These are phyloP conservation scores for Bidens hawaiensis DNA, from an alignment of 140 eudicot species.

Conservation along the genomic window DNA sequence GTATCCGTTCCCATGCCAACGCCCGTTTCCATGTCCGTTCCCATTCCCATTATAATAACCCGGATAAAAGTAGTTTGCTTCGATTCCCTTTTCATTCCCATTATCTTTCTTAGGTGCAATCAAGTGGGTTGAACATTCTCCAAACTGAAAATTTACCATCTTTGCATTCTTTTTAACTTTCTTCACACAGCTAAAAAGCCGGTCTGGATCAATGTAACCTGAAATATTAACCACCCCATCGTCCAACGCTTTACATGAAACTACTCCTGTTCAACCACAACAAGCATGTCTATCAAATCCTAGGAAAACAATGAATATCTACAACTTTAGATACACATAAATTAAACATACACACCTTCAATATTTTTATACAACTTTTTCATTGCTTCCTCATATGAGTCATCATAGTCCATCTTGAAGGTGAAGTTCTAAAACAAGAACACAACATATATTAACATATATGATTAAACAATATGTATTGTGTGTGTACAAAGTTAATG, in stretches of 20 bases:
- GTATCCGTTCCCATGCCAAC: too few species aligned
- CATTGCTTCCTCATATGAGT: neutral
- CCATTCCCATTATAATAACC: slow-evolving; percentile 11
- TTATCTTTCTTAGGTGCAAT: neutral
- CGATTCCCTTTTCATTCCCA: neutral
- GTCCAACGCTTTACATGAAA: slow-evolving; percentile 30
- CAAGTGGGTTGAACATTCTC: slow-evolving; percentile 38
- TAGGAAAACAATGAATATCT: neutral
- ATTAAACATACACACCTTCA: neutral
- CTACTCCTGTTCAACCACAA: slow-evolving; percentile 13
- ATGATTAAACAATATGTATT: neutral
- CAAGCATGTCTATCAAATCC: neutral
- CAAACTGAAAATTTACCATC: slow-evolving; percentile 25
- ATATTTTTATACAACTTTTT: neutral
- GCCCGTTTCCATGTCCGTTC: too few species aligned
- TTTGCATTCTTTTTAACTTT: slow-evolving; percentile 28
- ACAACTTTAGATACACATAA: neutral
- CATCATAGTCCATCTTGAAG: neutral
- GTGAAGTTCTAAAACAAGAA: neutral
- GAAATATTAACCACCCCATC: slow-evolving; percentile 26
- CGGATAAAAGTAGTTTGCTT: neutral
- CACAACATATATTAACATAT: neutral
- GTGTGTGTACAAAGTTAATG: neutral
- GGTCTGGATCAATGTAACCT: slow-evolving; percentile 33
- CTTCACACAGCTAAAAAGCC: slow-evolving; percentile 24